Conservation (phyloP, 352 stramenopile genomes). For the Pythium angustatum region DNA sequence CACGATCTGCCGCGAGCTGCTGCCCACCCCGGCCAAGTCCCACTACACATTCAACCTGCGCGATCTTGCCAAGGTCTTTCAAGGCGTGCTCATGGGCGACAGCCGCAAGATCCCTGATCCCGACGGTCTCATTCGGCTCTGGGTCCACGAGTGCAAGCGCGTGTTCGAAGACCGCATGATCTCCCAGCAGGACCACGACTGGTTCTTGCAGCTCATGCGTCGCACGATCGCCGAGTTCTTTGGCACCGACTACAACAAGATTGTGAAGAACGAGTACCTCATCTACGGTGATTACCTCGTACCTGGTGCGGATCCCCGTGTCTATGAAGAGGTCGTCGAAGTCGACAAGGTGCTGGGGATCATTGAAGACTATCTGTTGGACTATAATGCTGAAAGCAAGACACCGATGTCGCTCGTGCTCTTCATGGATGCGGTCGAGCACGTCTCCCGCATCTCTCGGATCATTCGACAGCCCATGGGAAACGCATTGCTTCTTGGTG, state of each 20-base stretch:
- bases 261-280: conserved; percentile 73
- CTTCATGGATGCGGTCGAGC: conserved; percentile 87
- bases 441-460: conserved; percentile 80
- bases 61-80: conserved; percentile 93
- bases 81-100: conserved; percentile 90
- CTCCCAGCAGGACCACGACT: conserved; percentile 88
- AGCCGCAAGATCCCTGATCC: conserved; percentile 62
- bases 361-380: conserved; percentile 88
- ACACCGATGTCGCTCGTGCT: conserved; percentile 89
- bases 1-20: conserved; percentile 85
- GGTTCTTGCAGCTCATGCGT: conserved; percentile 83
- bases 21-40: conserved; percentile 93
- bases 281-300: conserved; percentile 85
- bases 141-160: conserved; percentile 92
- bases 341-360: conserved; percentile 84
- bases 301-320: conserved; percentile 71
- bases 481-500: conserved; percentile 91
- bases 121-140: conserved; percentile 82
- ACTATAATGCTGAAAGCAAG: conserved; percentile 92
- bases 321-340: conserved; percentile 89
- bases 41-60: conserved; percentile 97
- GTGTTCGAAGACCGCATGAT: conserved; percentile 96
- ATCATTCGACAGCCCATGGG: conserved; percentile 85
- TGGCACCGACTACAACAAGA: conserved; percentile 75
- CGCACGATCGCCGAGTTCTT: conserved; percentile 76